Base-by-base conservation (phyloP, 2,329 filamentous ascomycete species). In the Mycosphaerella sp. region DNA sequence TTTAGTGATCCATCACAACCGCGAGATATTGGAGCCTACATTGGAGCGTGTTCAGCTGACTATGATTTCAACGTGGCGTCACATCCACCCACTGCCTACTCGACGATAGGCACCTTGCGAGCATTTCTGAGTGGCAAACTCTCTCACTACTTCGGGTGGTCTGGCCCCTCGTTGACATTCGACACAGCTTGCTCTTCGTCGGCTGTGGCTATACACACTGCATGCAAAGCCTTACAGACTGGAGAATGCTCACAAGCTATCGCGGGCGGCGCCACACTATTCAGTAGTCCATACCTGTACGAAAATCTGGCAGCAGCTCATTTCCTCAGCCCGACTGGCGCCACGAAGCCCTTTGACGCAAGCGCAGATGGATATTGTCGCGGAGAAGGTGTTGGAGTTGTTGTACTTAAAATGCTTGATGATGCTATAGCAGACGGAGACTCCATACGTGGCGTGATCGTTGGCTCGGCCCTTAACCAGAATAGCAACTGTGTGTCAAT, bases 391-490 rank as follows among this genome's bases (percentile, higher is more conserved):
- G 52, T 64, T 32, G 67, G 53, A 0, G 52, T 59, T 1, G 43
- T 68, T 1, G 45, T 70, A 5, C 18, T 70, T 5, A 70, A 70
- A 49, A 51, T 66, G 1, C 47, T 67, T 4, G 60, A 64, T 12
- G 68, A 70, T 49, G 68, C 68, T 2, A 25, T 63, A 6, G 62
- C 61, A 0, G 63, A 68, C 37, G 59, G 61, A 2, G 73, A 76
- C 57, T 70, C 44, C 1, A 67, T 55, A 14, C 56, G 59, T 3
- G 68, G 53, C 6, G 48, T 63, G 12, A 65, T 71, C 36, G 40
- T 58, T 4, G 67, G 61, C 3, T 63, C 68, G 1, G 59, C 54
- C 2, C 74, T 70, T 2, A 77, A 77, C 48, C 54, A 56, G 14
- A 50, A 46, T 12, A 51, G 30, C 6, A 12, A 39, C 21, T 37